phyloP scores from a whole-genome alignment of 495 filamentous ascomycete genomes.

The Venustampulla echinocandica region DNA sequence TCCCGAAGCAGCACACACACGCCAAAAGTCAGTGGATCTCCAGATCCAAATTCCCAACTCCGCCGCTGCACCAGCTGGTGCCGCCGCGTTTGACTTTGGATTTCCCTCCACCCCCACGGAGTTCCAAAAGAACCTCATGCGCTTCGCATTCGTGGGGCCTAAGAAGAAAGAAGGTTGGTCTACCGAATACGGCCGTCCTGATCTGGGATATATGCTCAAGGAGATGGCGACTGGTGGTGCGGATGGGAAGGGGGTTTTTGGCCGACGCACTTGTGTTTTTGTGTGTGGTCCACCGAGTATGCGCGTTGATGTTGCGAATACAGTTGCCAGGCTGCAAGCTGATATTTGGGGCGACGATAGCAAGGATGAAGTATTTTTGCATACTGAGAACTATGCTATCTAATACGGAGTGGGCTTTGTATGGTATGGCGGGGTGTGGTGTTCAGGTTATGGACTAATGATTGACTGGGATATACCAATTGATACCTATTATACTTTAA shows the following conservation, averaged over 20 bases:
- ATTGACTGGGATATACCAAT: too few species aligned
- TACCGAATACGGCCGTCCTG: constrained; percentile 87
- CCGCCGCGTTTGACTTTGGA: constrained; percentile 61
- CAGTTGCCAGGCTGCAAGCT: constrained; percentile 73
- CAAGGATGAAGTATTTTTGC: constrained; percentile 86
- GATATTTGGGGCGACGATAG: constrained; percentile 69
- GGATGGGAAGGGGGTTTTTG: constrained; percentile 57
- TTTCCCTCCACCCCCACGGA: constrained; percentile 68
- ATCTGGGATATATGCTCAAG: constrained; percentile 73
- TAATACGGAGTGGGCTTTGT: constrained; percentile 24
- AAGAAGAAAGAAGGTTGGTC: constrained; percentile 75
- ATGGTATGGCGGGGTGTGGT: not conserved
- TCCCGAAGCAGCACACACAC: constrained; percentile 44
- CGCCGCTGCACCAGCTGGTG: constrained; percentile 33
- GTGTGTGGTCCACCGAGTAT: constrained; percentile 85
- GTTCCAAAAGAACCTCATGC: constrained; percentile 74
- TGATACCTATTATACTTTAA: too few species aligned
- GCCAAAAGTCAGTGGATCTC: constrained; percentile 30
- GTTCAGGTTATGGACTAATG: too few species aligned
- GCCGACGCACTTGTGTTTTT: constrained; percentile 80
- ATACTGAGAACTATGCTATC: constrained; percentile 90
- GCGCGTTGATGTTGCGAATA: constrained; percentile 75
- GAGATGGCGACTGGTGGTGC: constrained; percentile 58
- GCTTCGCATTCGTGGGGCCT: constrained; percentile 67
- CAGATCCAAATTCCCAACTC: constrained; percentile 24